Evolutionary conservation across 495 filamentous ascomycete species (phyloP).

Genomic region (Lophiotrema nucula): DNA sequence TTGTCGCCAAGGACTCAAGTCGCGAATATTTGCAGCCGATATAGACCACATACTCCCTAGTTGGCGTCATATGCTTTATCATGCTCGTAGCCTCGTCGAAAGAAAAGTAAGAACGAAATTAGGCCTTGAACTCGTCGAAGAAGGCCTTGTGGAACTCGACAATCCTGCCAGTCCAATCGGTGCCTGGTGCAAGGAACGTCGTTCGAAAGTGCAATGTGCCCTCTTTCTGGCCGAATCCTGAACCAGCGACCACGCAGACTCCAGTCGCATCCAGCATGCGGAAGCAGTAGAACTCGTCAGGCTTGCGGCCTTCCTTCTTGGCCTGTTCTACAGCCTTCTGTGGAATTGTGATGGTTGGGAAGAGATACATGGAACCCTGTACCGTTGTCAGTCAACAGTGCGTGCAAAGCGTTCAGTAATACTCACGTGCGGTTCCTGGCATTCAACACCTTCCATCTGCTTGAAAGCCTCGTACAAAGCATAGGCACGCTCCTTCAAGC

Average conservation of each 20-base stretch:
- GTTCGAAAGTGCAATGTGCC: constrained; percentile 92
- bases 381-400: neutral
- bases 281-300: constrained; percentile 94
- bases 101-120: too few relatives aligned
- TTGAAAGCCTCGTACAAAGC: constrained; percentile 87
- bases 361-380: constrained; percentile 96
- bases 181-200: constrained; percentile 93
- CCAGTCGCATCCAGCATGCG: constrained; percentile 88
- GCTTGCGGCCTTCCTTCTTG: constrained; percentile 64
- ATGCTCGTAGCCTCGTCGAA: too few relatives aligned
- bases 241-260: constrained; percentile 90
- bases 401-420: neutral
- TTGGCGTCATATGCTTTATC: too few relatives aligned
- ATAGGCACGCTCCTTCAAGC: constrained; percentile 71
- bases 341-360: constrained; percentile 85
- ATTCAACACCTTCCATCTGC: constrained; percentile 92
- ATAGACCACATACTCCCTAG: too few relatives aligned
- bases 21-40: too few relatives aligned
- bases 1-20: too few relatives aligned
- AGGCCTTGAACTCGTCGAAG: constrained; percentile 70
- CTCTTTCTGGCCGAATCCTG: constrained; percentile 91
- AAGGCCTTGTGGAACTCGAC: constrained; percentile 88
- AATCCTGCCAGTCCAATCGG: constrained; percentile 88
- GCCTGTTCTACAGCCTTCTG: constrained; percentile 72
- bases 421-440: constrained; percentile 61